These are phyloP conservation scores for Williopsis jadinii DNA, from an alignment of 1,139 yeast species.

Conservation along the genomic window DNA sequence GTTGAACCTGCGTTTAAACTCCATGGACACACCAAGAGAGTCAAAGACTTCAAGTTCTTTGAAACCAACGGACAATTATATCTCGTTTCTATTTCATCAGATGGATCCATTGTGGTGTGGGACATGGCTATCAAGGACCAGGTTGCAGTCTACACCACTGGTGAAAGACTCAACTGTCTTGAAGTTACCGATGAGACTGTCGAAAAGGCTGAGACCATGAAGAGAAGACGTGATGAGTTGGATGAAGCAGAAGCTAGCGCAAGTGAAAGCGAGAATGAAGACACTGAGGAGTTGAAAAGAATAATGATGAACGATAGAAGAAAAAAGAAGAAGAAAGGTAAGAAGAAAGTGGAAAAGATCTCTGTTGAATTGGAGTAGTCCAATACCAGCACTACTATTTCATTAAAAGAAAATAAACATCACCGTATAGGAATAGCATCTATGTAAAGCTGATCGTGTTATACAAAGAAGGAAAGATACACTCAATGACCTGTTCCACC, in stretches of 20 bases:
- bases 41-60: constrained; percentile 65
- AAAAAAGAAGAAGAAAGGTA: constrained; percentile 34
- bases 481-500: background rate
- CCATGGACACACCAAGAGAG: constrained; percentile 78
- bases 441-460: no score
- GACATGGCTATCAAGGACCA: constrained; percentile 64
- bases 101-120: constrained; percentile 92
- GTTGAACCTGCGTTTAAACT: constrained; percentile 46
- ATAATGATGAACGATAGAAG: constrained; percentile 32
- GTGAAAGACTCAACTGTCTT: constrained; percentile 90
- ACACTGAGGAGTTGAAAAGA: constrained; percentile 33
- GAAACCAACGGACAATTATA: constrained; percentile 39
- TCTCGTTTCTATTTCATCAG: constrained; percentile 81
- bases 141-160: constrained; percentile 83
- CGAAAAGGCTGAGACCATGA: constrained; percentile 68
- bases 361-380: constrained; percentile 46
- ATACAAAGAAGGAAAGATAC: background rate
- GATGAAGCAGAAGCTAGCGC: constrained; percentile 41
- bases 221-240: constrained; percentile 46
- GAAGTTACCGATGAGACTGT: constrained; percentile 70
- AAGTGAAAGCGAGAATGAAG: constrained; percentile 52
- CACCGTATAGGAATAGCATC: no score
- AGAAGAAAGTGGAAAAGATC: constrained; percentile 37
- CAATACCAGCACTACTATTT: background rate
- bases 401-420: background rate